Base-by-base conservation (phyloP, 441 rosid genomes). In the Populus hybrid region DNA sequence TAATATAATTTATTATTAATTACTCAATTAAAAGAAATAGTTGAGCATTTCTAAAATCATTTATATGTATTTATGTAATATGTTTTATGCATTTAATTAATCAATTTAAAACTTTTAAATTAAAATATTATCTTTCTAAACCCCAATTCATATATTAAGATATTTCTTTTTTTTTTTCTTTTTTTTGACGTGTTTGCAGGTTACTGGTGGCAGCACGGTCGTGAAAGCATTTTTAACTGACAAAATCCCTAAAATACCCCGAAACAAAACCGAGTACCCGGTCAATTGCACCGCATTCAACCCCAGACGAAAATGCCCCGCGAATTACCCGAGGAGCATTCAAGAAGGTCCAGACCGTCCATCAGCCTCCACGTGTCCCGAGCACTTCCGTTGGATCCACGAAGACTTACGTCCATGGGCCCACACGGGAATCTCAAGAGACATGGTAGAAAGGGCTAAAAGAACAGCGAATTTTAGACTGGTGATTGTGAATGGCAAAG, bases 341-440 rank as follows among this genome's bases (percentile, higher is more conserved):
- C 23, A 67, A 2, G 82, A 80, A 0, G 78, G 70, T 75, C 82
- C 75, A 0, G 81, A 79, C 82, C 59, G 67, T 69, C 46, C 78
- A 16, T 38, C 82, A 2, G 8, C 75, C 2, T 30, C 85, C 46
- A 79, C 78, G 71, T 91, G 95, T 79, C 95, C 95, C 0, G 89
- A 87, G 0, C 89, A 91, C 90, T 90, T 90, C 88, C 95, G 95
- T 8, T 91, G 95, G 95, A 90, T 91, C 73, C 88, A 88, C 73
- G 93, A 91, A 72, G 95, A 91, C 80, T 82, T 91, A 1, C 82
- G 87, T 30, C 93, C 91, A 3, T 91, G 95, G 95, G 83, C 90
- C 78, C 78, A 40, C 75, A 82, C 88, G 3, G 93, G 95, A 30
- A 86, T 91, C 79, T 79, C 91, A 2, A 82, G 87, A 69, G 93